Base-by-base conservation (phyloP, 192 early-diverging fungal genomes). In the Pilaira anomala region DNA sequence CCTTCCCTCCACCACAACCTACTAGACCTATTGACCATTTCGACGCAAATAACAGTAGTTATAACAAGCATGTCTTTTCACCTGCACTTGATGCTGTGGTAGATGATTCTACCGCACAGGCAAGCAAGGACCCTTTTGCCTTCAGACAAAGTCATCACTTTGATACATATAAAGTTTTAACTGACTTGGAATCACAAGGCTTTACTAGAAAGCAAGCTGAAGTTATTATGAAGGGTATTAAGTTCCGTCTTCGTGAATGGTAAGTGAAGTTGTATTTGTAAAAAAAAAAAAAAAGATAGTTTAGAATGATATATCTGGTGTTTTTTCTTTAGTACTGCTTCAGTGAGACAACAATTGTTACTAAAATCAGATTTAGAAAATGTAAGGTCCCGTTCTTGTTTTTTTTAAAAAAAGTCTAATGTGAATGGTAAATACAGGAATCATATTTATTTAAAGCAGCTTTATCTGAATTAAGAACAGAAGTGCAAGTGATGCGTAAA, bases 371-470 rank as follows among this genome's bases (percentile, higher is more conserved):
- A 94, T 57, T 68, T 94, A 3, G 94, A 93, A 29, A 96, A 94
- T 74, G 87, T 82, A 67, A 28, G 69, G 18, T 9, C 33, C 6
- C 33, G 33, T 9, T 1, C 33, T 9, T 9, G 4, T 1, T 4
- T 36, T 36, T 36, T 36, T 36, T 18, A 39, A 50, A 22, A 22
- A 22, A 21, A 40, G n/a, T 21, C 29, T 13, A 21, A 30, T n/a
- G n/a, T n/a, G n/a, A n/a, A n/a, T n/a, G n/a, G n/a, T n/a, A n/a
- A n/a, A n/a, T 42, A 26, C 60, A 80, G 76, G 85, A 91, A 61
- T 78, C 86, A 0, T 95, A 95, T 63, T 62, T 93, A 55, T 92
- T 89, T 76, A 87, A 91, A 52, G 88, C 92, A 8, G 87, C 90
- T 11, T 76, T 96, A 45, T 83, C 88, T 26, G 92, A 96, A 62